Base-by-base conservation (phyloP, 805 yeast species). In the Ogataea ganodermae region DNA sequence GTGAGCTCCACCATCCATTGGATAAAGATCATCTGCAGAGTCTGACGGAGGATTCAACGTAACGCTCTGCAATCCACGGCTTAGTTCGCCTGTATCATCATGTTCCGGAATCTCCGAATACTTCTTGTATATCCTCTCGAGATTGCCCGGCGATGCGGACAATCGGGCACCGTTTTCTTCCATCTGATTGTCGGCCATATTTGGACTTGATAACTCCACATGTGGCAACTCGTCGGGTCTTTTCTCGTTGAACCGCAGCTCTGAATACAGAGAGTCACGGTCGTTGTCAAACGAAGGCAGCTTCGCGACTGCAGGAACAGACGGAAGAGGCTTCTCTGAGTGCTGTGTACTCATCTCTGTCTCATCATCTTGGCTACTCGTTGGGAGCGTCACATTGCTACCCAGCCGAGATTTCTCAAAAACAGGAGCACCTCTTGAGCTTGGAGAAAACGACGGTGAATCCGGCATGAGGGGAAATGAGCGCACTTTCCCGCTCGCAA, bases 371-470 rank as follows among this genome's bases (percentile, higher is more conserved):
- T 36, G 24, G 14, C 14, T 37, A 21, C 39, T 14, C 32, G 35
- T 22, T 16, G 42, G 16, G 33, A 30, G 7, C 20, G 43, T 31
- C 17, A 35, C 22, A 21, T 27, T 26, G 41, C 45, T 44, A 18
- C 44, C 49, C 18, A 50, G 48, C 22, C 44, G 42, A 3, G 50
- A 21, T 28, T 30, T 43, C 32, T 51, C 57, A n/a, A 48, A 35
- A 6, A 46, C 49, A 17, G 50, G 43, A 9, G 45, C 44, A 5
- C 27, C 50, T 51, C 50, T 63, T 8, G 69, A 65, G 18, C 60
- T 63, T n/a, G 73, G 72, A 16, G 66, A 48, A 52, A 69, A 68
- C 28, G 67, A 62, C 38, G 73, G 73, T 8, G 71, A 62, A 18
- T 60, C 48, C 10, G 75, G 72, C 6, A 70, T 66, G 27, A 51